Conservation (phyloP, 148 eudicot species). For the Dysphania ambrosioides region DNA sequence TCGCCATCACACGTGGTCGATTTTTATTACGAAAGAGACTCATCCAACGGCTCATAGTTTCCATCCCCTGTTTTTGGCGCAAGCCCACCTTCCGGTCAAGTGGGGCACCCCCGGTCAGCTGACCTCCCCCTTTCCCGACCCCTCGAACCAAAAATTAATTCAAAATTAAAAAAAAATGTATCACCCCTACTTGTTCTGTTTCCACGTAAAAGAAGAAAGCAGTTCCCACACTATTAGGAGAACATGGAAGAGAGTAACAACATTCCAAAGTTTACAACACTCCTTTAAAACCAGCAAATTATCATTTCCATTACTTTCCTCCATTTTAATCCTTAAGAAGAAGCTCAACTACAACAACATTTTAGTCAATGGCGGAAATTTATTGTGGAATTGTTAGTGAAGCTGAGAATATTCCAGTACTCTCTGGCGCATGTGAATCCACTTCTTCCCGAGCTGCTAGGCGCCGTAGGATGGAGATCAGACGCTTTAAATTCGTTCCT, state of each 20-base stretch:
- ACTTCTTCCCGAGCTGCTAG: slow-evolving; percentile 39
- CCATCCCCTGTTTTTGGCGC: background rate
- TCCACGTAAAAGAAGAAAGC: slow-evolving; percentile 14
- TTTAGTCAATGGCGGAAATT: slow-evolving; percentile 55
- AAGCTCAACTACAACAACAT: too few relatives aligned
- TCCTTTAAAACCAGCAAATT: too few relatives aligned
- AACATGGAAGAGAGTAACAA: background rate
- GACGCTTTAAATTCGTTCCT: slow-evolving; percentile 35
- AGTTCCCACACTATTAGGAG: slow-evolving; percentile 14
- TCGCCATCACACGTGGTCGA: slow-evolving; percentile 26
- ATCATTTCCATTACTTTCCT: background rate
- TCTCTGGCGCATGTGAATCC: slow-evolving; percentile 21
- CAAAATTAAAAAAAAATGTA: background rate
- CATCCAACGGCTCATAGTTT: slow-evolving; percentile 28
- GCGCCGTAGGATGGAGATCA: slow-evolving; percentile 53
- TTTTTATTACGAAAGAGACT: background rate
- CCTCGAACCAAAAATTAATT: background rate
- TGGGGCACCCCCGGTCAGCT: background rate
- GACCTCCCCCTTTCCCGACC: background rate
- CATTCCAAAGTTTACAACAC: too few relatives aligned
- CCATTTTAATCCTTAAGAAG: background rate
- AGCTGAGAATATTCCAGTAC: slow-evolving; percentile 23
- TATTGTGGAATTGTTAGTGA: slow-evolving; percentile 42
- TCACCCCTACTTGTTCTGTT: background rate
- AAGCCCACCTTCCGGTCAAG: slow-evolving; percentile 16